A percentile compares a stretch with the other conserved stretches of the same genome.
Conservation (phyloP, 1,284 basidiomycete genomes). For the Hemileccinum hortonii region DNA sequence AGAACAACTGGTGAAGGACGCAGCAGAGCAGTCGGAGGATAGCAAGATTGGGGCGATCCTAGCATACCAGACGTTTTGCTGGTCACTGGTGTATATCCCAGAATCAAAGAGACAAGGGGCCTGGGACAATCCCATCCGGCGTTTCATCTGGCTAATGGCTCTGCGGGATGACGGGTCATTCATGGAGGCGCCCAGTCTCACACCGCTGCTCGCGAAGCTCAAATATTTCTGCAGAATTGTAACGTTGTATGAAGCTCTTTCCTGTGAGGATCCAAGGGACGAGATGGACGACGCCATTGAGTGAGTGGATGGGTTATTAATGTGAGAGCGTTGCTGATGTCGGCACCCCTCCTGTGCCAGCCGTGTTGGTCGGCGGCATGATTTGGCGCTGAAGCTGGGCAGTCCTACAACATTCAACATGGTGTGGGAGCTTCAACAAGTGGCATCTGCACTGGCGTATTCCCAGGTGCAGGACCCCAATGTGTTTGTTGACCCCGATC, state of each 20-base stretch:
- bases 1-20: not conserved
- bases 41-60: not conserved
- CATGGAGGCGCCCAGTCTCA: not conserved
- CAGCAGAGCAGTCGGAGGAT: not conserved
- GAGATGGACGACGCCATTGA: not conserved
- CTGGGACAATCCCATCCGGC: conserved; percentile 3
- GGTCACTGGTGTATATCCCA: not conserved
- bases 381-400: not conserved
- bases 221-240: conserved; percentile 10
- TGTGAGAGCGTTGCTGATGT: too few species aligned
- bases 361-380: not conserved
- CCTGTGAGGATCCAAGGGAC: not conserved
- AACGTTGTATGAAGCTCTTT: conserved; percentile 2
- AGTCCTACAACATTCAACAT: not conserved
- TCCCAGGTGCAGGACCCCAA: too few species aligned
- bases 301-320: not conserved
- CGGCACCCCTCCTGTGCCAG: not conserved
- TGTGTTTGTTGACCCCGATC: too few species aligned
- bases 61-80: conserved; percentile 10
- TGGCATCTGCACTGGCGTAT: not conserved
- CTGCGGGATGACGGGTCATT: conserved; percentile 4
- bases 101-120: not conserved
- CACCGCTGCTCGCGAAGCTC: conserved; percentile 4
- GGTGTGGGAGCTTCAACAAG: conserved; percentile 4
- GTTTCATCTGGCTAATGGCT: conserved; percentile 13